Evolutionary conservation across 2,329 filamentous ascomycete species (phyloP).

Genomic region (Cadophora luteo-olivacea): DNA sequence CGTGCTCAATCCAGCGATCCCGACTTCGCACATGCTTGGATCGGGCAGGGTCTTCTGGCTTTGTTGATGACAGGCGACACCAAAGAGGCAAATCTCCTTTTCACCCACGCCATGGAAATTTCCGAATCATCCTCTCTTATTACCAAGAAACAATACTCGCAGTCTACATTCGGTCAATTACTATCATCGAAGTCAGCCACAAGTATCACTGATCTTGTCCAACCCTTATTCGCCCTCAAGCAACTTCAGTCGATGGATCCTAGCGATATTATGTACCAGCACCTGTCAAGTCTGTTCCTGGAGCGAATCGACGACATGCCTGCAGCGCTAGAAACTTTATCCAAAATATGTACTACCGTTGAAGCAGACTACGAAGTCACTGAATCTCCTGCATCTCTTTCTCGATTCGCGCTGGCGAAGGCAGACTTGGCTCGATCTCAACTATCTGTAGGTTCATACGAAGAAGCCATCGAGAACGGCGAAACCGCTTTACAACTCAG

Average conservation of each 20-base stretch:
- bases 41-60: slow-evolving; percentile 89
- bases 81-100: slow-evolving; percentile 81
- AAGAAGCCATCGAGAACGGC: slow-evolving; percentile 77
- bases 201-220: slow-evolving; percentile 71
- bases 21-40: slow-evolving; percentile 91
- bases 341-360: slow-evolving; percentile 69
- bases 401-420: slow-evolving; percentile 81
- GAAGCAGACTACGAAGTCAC: slow-evolving; percentile 86
- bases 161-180: slow-evolving; percentile 83
- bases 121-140: slow-evolving; percentile 77
- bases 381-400: slow-evolving; percentile 77
- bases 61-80: slow-evolving; percentile 71
- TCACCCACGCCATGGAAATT: slow-evolving; percentile 94
- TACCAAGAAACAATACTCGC: slow-evolving; percentile 78
- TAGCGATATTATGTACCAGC: slow-evolving; percentile 73
- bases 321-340: slow-evolving; percentile 68
- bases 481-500: slow-evolving; percentile 82
- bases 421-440: slow-evolving; percentile 86
- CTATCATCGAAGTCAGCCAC: slow-evolving; percentile 59
- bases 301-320: slow-evolving; percentile 77
- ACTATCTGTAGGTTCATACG: slow-evolving; percentile 70
- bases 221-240: slow-evolving; percentile 86
- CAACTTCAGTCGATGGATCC: slow-evolving; percentile 79
- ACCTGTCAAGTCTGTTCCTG: slow-evolving; percentile 80
- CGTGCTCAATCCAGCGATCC: slow-evolving; percentile 93